phyloP scores from a whole-genome alignment of 306 rosid genomes.

The Castanospermum australe region DNA sequence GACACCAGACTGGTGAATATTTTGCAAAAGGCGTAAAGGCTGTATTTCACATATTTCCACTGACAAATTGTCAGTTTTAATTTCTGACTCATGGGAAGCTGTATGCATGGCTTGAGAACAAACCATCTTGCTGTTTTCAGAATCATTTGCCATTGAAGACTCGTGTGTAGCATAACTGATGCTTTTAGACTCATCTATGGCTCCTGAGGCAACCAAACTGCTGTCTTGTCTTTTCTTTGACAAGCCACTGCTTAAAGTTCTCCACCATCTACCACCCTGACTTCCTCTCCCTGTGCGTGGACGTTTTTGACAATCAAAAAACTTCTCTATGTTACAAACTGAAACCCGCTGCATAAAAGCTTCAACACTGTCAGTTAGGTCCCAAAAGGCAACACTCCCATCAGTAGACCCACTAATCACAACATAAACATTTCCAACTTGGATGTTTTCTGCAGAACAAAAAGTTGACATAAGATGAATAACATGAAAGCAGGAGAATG shows the following conservation, averaged over 20 bases:
- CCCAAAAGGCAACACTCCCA: constrained; percentile 94
- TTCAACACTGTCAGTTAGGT: constrained; percentile 64
- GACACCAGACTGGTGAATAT: constrained; percentile 89
- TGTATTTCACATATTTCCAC: constrained; percentile 61
- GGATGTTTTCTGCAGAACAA: constrained; percentile 47
- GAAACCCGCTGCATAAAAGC: constrained; percentile 69
- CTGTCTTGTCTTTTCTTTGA: constrained; percentile 41
- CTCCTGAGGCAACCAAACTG: constrained; percentile 24
- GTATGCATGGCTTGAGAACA: constrained; percentile 40
- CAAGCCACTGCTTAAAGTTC: constrained; percentile 54
- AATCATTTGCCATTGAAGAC: constrained; percentile 37
- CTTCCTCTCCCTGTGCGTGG: constrained; percentile 97
- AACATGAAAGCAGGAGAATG: constrained; percentile 13
- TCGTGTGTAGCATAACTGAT: constrained; percentile 28
- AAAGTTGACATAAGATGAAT: constrained; percentile 15
- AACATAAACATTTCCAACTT: constrained; percentile 49
- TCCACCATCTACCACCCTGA: constrained; percentile 97
- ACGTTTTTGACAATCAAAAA: constrained; percentile 76
- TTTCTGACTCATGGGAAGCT: constrained; percentile 36
- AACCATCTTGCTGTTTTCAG: constrained; percentile 29
- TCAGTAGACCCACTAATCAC: constrained; percentile 93
- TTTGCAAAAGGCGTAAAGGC: constrained; percentile 53
- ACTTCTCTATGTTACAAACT: constrained; percentile 49
- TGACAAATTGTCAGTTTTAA: constrained; percentile 37
- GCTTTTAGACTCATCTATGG: constrained; percentile 25